Conservation (phyloP, 2,329 filamentous ascomycete genomes). For the Colletotrichum navitas region DNA sequence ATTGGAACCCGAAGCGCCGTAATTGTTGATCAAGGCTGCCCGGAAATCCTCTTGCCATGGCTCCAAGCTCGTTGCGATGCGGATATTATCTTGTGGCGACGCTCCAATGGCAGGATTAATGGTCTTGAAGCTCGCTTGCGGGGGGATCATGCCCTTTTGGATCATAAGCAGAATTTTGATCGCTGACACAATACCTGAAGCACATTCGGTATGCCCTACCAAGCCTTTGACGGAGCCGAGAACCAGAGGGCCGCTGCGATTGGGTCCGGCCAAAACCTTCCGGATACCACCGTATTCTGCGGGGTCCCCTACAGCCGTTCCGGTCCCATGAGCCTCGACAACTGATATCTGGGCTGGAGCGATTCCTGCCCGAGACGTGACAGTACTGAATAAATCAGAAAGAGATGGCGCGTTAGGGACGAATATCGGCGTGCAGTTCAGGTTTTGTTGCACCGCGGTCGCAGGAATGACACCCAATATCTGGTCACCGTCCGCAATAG, state of each 20-base stretch:
- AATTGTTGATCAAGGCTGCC: conserved; percentile 52
- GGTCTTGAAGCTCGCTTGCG: conserved; percentile 43
- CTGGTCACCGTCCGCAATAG: conserved; percentile 60
- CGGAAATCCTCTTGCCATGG: neutral
- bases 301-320: conserved; percentile 59
- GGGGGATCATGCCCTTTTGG: conserved; percentile 43
- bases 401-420: conserved; percentile 44
- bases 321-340: conserved; percentile 61
- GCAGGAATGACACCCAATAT: conserved; percentile 56
- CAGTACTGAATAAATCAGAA: conserved; percentile 60
- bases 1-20: conserved; percentile 49
- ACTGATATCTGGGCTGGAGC: neutral
- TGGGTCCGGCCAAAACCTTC: conserved; percentile 53
- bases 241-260: neutral
- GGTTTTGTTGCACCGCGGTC: conserved; percentile 57
- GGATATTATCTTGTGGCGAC: neutral
- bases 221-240: conserved; percentile 48
- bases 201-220: conserved; percentile 54
- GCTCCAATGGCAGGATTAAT: conserved; percentile 47
- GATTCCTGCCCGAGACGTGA: conserved; percentile 55
- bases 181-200: conserved; percentile 46
- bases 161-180: conserved; percentile 48
- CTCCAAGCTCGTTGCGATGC: neutral
- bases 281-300: conserved; percentile 62
- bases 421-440: conserved; percentile 50